Conservation (phyloP, 176 grass and related monocot genomes). For the Carex myosuroides region DNA sequence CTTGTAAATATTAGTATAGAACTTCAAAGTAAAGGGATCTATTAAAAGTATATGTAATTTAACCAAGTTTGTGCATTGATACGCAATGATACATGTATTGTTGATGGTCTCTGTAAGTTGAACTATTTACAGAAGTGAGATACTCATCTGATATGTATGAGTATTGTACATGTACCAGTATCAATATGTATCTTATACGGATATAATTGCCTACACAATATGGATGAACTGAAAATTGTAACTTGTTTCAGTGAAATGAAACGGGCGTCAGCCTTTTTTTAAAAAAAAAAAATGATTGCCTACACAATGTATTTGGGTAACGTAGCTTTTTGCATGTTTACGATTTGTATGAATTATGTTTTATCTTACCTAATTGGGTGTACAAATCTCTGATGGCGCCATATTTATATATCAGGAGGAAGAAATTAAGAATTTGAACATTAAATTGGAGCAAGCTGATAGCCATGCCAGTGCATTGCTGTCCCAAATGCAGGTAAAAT, state of each 20-base stretch:
- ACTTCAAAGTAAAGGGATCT: neutral
- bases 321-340: neutral
- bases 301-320: neutral
- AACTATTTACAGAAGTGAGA: neutral
- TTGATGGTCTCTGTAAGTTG: neutral
- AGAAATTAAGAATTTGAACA: conserved; percentile 59
- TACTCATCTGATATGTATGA: neutral
- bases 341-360: neutral
- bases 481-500: conserved; percentile 42
- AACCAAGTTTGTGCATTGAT: neutral
- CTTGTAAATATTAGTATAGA: neutral
- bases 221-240: too few species aligned
- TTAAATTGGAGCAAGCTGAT: conserved; percentile 42
- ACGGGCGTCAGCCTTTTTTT: too few species aligned
- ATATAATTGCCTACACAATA: too few species aligned
- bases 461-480: conserved; percentile 37
- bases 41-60: neutral
- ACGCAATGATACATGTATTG: neutral
- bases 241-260: too few species aligned
- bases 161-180: too few species aligned
- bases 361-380: neutral
- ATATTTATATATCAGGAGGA: conserved; percentile 41
- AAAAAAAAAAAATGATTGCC: neutral
- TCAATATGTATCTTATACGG: too few species aligned
- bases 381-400: neutral